Base-by-base conservation (phyloP, 1,139 yeast species). In the Geotrichum siamense region DNA sequence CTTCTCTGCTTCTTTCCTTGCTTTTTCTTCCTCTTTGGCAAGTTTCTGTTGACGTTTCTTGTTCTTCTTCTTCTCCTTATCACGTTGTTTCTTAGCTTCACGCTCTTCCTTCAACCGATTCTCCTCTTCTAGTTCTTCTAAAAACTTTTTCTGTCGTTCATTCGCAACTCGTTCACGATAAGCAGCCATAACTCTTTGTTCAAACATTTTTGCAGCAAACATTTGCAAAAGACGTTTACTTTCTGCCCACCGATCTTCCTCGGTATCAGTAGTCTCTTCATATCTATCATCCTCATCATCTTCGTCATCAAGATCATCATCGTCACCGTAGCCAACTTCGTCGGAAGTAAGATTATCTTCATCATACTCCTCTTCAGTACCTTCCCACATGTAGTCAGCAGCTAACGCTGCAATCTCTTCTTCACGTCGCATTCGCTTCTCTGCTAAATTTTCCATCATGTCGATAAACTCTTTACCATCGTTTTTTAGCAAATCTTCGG, bases 51-150 rank as follows among this genome's bases (percentile, higher is more conserved):
- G 70, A 21, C 82, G 72, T 60, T 82, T 83, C 71, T 82, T 83
- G 55, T 84, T 93, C 59, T 80, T 79, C 47, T 81, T 79, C 65
- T 79, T 80, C 56, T 85, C 94, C 61, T 76, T 79, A 53, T 82
- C 91, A 49, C 73, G 74, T 51, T 73, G 70, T 57, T 80, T 82
- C 63, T 82, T 82, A 60, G 77, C 75, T 59, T 82, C 91, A 38
- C 77, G 77, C 53, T 81, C 87, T 56, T 75, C 77, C 57, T 78
- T 75, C 23, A 79, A 76, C 40, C 72, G 71, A 53, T 78, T 83
- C 61, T 83, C 94, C 16, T 81, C 85, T 49, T 83, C 94, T 39
- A 85, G 72, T 58, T 85, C 95, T 56, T 78, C 86, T 51, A 84
- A 75, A 50, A 82, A 74, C 60, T 71, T 77, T 55, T 74, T 77